Conservation (phyloP, 352 stramenopile genomes). For the Phytophthora aleatoria region DNA sequence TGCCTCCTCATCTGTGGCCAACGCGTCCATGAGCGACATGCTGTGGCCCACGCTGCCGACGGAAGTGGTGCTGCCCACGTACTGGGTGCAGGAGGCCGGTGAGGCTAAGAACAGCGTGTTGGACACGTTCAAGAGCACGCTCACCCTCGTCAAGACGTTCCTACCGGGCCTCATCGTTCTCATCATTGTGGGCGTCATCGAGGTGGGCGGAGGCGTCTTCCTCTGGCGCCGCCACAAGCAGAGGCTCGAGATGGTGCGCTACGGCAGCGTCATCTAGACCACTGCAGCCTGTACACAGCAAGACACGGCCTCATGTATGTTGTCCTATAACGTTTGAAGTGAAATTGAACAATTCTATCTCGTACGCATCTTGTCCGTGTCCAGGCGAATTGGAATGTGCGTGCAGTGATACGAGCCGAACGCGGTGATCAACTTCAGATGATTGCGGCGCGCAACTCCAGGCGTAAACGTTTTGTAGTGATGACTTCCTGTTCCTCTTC, state of each 20-base stretch:
- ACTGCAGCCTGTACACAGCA: slow-evolving; percentile 8
- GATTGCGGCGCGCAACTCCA: slow-evolving; percentile 1
- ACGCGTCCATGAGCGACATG: slow-evolving; percentile 64
- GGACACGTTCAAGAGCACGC: slow-evolving; percentile 58
- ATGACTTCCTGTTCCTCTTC: slow-evolving; percentile 18
- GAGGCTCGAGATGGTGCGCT: slow-evolving; percentile 23
- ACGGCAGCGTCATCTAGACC: slow-evolving; percentile 40
- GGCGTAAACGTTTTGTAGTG: slow-evolving; percentile 17
- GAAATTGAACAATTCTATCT: slow-evolving; percentile 2
- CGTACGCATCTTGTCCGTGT: not conserved
- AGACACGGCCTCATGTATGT: slow-evolving; percentile 5
- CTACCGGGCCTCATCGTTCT: slow-evolving; percentile 65
- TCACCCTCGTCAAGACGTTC: slow-evolving; percentile 50
- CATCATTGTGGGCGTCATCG: slow-evolving; percentile 45
- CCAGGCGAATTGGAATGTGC: slow-evolving; percentile 21
- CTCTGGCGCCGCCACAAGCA: slow-evolving; percentile 47
- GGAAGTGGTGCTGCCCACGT: slow-evolving; percentile 65
- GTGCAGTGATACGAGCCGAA: not conserved
- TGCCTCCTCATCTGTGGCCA: slow-evolving; percentile 38
- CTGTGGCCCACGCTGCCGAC: slow-evolving; percentile 54
- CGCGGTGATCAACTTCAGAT: slow-evolving; percentile 1
- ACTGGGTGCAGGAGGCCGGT: slow-evolving; percentile 60
- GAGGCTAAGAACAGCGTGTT: slow-evolving; percentile 46
- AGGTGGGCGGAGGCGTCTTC: slow-evolving; percentile 48
- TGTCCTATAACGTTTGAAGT: slow-evolving; percentile 4